Evolutionary conservation across 352 stramenopile species (phyloP).

Genomic region (Pythium phragmitis): DNA sequence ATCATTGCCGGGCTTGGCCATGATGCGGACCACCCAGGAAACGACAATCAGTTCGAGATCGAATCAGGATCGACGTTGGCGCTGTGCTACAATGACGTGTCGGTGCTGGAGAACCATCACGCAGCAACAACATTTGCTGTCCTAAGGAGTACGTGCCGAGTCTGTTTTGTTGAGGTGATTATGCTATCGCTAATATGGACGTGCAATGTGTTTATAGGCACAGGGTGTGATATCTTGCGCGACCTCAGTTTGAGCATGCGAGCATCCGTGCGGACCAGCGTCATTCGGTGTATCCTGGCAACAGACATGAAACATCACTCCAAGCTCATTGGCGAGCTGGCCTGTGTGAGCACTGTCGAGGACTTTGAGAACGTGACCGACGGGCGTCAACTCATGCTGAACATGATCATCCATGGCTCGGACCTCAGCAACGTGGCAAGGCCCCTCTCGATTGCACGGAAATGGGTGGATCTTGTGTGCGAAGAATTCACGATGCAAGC

Average conservation of each 20-base stretch:
- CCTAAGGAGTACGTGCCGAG: conserved; percentile 33
- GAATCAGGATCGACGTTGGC: conserved; percentile 73
- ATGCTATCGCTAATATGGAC: not conserved
- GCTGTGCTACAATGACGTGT: conserved; percentile 89
- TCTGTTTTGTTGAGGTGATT: not conserved
- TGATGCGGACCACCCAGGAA: conserved; percentile 86
- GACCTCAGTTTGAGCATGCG: conserved; percentile 48
- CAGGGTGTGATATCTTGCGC: conserved; percentile 58
- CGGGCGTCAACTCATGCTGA: conserved; percentile 71
- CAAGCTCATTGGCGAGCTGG: conserved; percentile 56
- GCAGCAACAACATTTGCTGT: conserved; percentile 73
- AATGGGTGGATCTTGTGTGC: conserved; percentile 74
- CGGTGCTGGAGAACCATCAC: conserved; percentile 89
- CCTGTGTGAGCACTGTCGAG: conserved; percentile 37
- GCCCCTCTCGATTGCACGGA: conserved; percentile 44
- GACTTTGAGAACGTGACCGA: conserved; percentile 64
- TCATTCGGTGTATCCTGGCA: conserved; percentile 76
- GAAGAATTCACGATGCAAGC: conserved; percentile 82
- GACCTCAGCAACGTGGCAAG: conserved; percentile 68
- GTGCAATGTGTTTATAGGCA: conserved; percentile 14
- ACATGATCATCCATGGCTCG: conserved; percentile 80
- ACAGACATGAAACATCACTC: conserved; percentile 87
- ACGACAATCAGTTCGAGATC: conserved; percentile 90
- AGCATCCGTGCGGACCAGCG: conserved; percentile 46
- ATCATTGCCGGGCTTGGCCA: conserved; percentile 83